Evolutionary conservation across 73 alveolate species (phyloP).

Genomic region (Paramecium biaurelia): DNA sequence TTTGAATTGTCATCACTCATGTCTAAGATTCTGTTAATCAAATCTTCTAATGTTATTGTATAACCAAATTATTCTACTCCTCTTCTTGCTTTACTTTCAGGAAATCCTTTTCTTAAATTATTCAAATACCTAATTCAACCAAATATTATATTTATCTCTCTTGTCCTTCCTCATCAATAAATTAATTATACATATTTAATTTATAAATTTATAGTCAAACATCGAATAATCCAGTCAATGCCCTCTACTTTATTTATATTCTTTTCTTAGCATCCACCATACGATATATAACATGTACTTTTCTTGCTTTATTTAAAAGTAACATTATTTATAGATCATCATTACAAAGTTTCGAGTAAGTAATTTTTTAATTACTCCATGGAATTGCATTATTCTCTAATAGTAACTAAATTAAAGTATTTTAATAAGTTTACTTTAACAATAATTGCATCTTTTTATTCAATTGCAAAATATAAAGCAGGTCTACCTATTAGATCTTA

Average conservation of each 20-base stretch:
- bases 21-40: neutral
- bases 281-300: neutral
- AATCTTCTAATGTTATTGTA: neutral
- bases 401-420: neutral
- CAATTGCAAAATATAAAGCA: conserved; percentile 20
- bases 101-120: neutral
- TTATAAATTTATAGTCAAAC: neutral
- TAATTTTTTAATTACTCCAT: neutral
- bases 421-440: neutral
- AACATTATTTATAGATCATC: neutral
- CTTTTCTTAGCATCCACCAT: neutral
- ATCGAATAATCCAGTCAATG: neutral
- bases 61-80: neutral
- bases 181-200: conserved; percentile 26
- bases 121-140: conserved; percentile 15
- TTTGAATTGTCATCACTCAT: conserved; percentile 51
- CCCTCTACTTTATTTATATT: neutral
- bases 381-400: neutral
- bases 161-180: conserved; percentile 39
- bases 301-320: neutral
- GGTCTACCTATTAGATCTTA: conserved; percentile 18
- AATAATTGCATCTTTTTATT: neutral
- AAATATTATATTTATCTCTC: neutral
- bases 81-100: neutral
- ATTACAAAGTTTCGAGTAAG: neutral